phyloP scores from a whole-genome alignment of 2,329 filamentous ascomycete genomes.

The Cytospora mali region DNA sequence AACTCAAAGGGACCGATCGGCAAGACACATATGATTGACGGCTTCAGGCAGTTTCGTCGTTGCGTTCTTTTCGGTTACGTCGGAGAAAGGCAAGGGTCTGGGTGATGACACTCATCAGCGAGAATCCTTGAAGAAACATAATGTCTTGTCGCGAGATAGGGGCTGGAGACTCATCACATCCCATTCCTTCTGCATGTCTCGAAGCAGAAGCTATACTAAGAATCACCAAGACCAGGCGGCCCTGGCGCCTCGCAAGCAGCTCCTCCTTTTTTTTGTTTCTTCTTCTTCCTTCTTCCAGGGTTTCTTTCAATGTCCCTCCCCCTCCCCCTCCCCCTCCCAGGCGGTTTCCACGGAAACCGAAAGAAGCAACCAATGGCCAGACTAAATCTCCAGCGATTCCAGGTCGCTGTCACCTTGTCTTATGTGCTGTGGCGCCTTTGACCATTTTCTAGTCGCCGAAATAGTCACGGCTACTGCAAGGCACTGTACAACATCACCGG shows the following conservation, averaged over 20 bases:
- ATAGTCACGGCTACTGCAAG: not conserved
- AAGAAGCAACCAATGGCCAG: not conserved
- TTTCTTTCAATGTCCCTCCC: too few species aligned
- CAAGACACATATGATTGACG: conserved; percentile 14
- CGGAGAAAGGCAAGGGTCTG: not conserved
- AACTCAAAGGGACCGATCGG: conserved; percentile 13
- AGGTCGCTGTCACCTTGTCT: not conserved
- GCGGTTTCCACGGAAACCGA: not conserved
- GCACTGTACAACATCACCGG: not conserved
- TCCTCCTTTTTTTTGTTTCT: not conserved
- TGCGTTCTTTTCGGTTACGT: conserved; percentile 12
- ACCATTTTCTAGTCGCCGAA: not conserved
- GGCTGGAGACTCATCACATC: not conserved
- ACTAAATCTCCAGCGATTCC: not conserved
- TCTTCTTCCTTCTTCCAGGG: too few species aligned
- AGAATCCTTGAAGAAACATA: not conserved
- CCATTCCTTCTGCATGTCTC: not conserved
- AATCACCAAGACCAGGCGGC: not conserved
- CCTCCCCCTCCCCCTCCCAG: too few species aligned
- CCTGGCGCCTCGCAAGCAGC: not conserved
- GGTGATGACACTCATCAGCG: conserved; percentile 10
- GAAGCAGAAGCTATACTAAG: not conserved
- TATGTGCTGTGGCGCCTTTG: not conserved
- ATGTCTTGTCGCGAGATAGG: not conserved
- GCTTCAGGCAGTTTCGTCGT: conserved; percentile 12